Evolutionary conservation across 495 filamentous ascomycete genomes (phyloP).

Genomic region (Bathelium albidoporum): DNA sequence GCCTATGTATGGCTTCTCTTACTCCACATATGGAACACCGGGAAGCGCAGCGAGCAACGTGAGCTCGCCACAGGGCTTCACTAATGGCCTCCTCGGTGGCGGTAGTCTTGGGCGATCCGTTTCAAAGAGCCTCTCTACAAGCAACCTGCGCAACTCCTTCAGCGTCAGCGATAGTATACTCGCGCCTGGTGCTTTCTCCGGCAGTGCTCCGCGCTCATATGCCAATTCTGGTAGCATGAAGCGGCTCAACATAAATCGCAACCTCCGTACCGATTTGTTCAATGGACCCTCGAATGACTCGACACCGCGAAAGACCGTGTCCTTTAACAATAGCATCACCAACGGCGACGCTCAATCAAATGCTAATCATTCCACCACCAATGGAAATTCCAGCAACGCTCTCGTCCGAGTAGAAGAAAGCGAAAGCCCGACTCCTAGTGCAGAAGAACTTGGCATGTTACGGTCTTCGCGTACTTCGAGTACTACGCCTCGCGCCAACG

Average conservation of each 20-base stretch:
- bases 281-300: conserved; percentile 21
- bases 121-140: conserved; percentile 55
- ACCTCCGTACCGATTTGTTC: conserved; percentile 69
- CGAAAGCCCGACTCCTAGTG: conserved; percentile 43
- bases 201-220: conserved; percentile 35
- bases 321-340: conserved; percentile 59
- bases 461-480: conserved; percentile 36
- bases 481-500: conserved; percentile 39
- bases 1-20: conserved; percentile 75
- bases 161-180: conserved; percentile 78
- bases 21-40: conserved; percentile 79
- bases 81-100: conserved; percentile 53
- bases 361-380: not conserved
- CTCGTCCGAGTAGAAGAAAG: conserved; percentile 30
- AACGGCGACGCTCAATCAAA: conserved; percentile 4
- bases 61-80: conserved; percentile 58
- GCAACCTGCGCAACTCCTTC: conserved; percentile 54
- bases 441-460: conserved; percentile 59
- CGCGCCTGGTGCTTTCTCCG: conserved; percentile 73
- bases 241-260: conserved; percentile 80
- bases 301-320: conserved; percentile 69
- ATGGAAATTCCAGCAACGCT: conserved; percentile 29
- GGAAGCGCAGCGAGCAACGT: conserved; percentile 53
- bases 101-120: conserved; percentile 47
- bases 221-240: conserved; percentile 60